phyloP scores from a whole-genome alignment of 2,329 filamentous ascomycete genomes.

The Tolypocladium ovalisporum region DNA sequence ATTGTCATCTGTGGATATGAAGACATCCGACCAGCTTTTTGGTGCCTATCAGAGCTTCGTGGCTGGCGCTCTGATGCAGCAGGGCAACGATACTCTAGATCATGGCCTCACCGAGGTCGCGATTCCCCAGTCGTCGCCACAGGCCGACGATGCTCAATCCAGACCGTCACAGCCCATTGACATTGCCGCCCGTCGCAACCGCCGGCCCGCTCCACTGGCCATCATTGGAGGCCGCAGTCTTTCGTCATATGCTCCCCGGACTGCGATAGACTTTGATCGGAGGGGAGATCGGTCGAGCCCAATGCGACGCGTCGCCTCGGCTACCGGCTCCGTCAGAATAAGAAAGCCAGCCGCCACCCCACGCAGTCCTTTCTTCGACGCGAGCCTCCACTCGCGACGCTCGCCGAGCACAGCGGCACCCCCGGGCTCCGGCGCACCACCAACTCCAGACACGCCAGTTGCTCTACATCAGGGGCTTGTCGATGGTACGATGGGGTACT shows the following conservation, averaged over 20 bases:
- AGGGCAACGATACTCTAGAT: neutral
- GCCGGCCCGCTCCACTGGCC: conserved; percentile 32
- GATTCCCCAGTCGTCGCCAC: conserved; percentile 2
- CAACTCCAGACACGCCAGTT: conserved; percentile 38
- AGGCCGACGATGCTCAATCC: conserved; percentile 17
- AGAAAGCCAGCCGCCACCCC: conserved; percentile 19
- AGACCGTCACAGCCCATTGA: conserved; percentile 40
- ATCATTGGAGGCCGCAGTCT: conserved; percentile 33
- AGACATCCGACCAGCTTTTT: conserved; percentile 4
- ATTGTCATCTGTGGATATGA: conserved; percentile 4
- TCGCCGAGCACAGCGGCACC: conserved; percentile 28
- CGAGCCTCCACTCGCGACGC: conserved; percentile 32
- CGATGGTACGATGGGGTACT: conserved; percentile 27
- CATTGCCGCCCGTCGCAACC: conserved; percentile 42
- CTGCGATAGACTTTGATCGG: conserved; percentile 34
- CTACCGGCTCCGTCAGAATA: conserved; percentile 28
- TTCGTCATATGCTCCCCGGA: conserved; percentile 31
- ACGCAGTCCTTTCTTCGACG: conserved; percentile 29
- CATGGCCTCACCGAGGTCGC: neutral
- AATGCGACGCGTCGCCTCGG: conserved; percentile 44
- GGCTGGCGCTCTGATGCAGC: neutral
- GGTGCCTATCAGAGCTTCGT: conserved; percentile 3
- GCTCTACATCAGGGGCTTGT: conserved; percentile 24
- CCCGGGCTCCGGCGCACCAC: conserved; percentile 32
- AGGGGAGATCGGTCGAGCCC: conserved; percentile 33